These are phyloP conservation scores for Lenzites betulinus DNA, from an alignment of 768 basidiomycete genomes.

Conservation along the genomic window DNA sequence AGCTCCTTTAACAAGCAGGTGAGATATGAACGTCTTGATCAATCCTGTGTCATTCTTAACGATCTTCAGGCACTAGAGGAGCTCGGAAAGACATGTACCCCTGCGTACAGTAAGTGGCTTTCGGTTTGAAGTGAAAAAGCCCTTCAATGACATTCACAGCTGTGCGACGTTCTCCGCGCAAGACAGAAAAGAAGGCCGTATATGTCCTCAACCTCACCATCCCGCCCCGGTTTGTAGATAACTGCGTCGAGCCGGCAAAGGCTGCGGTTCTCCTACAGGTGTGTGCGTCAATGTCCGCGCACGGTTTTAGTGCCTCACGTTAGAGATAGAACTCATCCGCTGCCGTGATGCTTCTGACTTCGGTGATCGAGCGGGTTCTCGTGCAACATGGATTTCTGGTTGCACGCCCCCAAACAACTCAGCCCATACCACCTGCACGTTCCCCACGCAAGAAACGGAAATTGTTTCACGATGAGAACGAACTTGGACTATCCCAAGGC, in stretches of 20 bases:
- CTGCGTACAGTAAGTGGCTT: conserved; percentile 45
- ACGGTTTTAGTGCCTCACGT: not conserved
- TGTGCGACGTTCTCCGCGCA: conserved; percentile 72
- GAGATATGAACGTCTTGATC: conserved; percentile 22
- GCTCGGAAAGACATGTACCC: conserved; percentile 48
- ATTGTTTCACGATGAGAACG: conserved; percentile 12
- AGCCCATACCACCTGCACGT: conserved; percentile 27
- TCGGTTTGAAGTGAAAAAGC: not conserved
- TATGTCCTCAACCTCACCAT: conserved; percentile 80
- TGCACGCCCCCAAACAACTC: conserved; percentile 14
- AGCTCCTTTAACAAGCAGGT: conserved; percentile 81
- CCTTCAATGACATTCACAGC: conserved; percentile 39
- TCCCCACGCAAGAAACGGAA: conserved; percentile 58
- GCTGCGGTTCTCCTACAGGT: conserved; percentile 68
- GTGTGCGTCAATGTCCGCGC: conserved; percentile 19
- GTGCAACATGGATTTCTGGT: conserved; percentile 57
- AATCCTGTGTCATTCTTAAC: not conserved
- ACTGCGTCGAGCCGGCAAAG: conserved; percentile 81
- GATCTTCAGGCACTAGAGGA: conserved; percentile 66
- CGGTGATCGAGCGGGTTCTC: conserved; percentile 64
- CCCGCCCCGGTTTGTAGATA: conserved; percentile 69
- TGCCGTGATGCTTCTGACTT: conserved; percentile 57
- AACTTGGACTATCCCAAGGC: not conserved
- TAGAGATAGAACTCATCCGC: conserved; percentile 54
- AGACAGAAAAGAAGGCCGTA: conserved; percentile 75